Conservation (phyloP, 208 protist genomes). For the Novymonas esmeraldas region DNA sequence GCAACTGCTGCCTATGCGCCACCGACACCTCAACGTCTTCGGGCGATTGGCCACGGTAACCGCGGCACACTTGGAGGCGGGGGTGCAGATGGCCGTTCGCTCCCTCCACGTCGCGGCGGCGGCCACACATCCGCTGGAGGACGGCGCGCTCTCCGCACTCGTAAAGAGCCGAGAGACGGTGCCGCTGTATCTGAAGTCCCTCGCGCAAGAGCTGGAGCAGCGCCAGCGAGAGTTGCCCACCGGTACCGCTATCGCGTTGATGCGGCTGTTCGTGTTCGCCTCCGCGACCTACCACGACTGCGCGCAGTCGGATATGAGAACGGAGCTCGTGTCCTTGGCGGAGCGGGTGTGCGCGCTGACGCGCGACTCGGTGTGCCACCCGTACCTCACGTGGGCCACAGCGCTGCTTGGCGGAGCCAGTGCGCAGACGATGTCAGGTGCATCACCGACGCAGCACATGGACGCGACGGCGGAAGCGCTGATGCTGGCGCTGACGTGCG, state of each 20-base stretch:
- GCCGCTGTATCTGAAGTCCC: not conserved
- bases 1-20: slow-evolving; percentile 8
- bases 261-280: slow-evolving; percentile 12
- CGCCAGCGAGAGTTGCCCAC: slow-evolving; percentile 3
- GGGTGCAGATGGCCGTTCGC: slow-evolving; percentile 1
- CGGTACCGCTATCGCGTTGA: slow-evolving; percentile 18
- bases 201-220: slow-evolving; percentile 2
- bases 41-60: not conserved
- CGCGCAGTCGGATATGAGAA: not conserved
- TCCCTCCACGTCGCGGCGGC: not conserved
- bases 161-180: not conserved
- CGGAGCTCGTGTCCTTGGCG: slow-evolving; percentile 2
- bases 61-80: slow-evolving; percentile 1
- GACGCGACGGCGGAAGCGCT: slow-evolving; percentile 1
- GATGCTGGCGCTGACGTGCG: not conserved
- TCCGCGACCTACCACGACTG: not conserved
- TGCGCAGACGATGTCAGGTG: not conserved
- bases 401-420: not conserved
- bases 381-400: slow-evolving; percentile 9
- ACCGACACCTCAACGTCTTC: slow-evolving; percentile 6
- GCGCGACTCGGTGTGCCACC: slow-evolving; percentile 3
- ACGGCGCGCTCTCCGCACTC: not conserved
- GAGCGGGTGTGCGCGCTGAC: slow-evolving; percentile 11
- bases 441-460: too few relatives aligned
- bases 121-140: not conserved